Conservation (phyloP, 495 filamentous ascomycete species). For the Podospora fimiseda region DNA sequence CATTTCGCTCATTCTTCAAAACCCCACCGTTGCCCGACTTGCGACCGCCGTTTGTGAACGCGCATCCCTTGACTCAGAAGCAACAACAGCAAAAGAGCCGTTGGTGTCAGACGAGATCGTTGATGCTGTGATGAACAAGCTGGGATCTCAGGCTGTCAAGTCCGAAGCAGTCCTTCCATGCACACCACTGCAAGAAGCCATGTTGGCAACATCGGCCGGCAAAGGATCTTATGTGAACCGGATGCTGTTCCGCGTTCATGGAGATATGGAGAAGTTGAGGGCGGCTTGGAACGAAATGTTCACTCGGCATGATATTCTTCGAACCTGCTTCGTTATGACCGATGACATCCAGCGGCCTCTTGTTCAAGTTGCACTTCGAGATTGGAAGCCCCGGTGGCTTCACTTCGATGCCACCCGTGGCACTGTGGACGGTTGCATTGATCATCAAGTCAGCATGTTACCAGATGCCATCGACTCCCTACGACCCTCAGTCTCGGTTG, state of each 20-base stretch:
- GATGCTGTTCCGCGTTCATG: constrained; percentile 33
- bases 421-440: constrained; percentile 19
- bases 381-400: constrained; percentile 28
- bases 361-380: constrained; percentile 51
- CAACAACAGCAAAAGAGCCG: background rate
- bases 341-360: constrained; percentile 43
- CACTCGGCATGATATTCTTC: constrained; percentile 54
- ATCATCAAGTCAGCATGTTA: constrained; percentile 20
- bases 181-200: constrained; percentile 75
- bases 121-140: constrained; percentile 24
- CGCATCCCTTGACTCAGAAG: too few species aligned
- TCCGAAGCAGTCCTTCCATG: constrained; percentile 62
- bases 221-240: constrained; percentile 37
- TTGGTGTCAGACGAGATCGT: constrained; percentile 35
- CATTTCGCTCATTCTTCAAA: constrained; percentile 58
- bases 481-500: constrained; percentile 34
- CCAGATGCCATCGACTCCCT: constrained; percentile 26
- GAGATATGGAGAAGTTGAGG: constrained; percentile 20
- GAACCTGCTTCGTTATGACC: constrained; percentile 57
- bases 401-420: constrained; percentile 11
- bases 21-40: constrained; percentile 53
- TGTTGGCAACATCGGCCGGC: constrained; percentile 53
- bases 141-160: constrained; percentile 25
- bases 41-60: constrained; percentile 27
- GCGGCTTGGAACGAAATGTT: constrained; percentile 47